Base-by-base conservation (phyloP, 2,329 filamentous ascomycete genomes). In the Ceratocystis destructans region DNA sequence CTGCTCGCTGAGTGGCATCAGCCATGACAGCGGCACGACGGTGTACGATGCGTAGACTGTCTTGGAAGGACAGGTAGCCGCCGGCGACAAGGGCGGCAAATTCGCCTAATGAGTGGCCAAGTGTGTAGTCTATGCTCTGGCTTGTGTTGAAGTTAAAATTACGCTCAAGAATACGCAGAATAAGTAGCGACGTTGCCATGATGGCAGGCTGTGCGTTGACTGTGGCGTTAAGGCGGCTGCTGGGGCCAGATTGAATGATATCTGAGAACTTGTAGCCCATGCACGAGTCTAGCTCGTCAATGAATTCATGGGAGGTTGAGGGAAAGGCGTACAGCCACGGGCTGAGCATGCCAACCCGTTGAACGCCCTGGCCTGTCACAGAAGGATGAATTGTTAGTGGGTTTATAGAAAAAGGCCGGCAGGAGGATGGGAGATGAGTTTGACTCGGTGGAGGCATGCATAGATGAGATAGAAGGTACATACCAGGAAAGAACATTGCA, bases 181-280 rank as follows among this genome's bases (percentile, higher is more conserved):
- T 95, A 68, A 96, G 82, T 73, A 96, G 86, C 33, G 90, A 95
- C 3, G 90, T 94, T 15, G 91, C 90, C 90, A 97, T 96, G 75
- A 96, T 96, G 71, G 93, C 92, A 1, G 93, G 93, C 75, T 97
- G 93, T 3, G 93, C 89, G 73, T 96, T 92, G 70, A 88, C 84
- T 3, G 93, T 96, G 67, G 84, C 83, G 50, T 89, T 95, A 66
- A 97, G 83, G 64, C 81, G 77, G 66, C 84, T 85, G 71, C 88
- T 89, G 1, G 93, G 89, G 0, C 93, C 92, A 33, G 89, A 79
- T 68, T 87, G 85, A 71, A 96, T 96, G 68, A 93, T 81, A 31
- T 81, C 79, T 48, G 89, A 91, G 67, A 97, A 82, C 69, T 86
- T 86, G 72, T 87, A 85, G 71, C 87, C 83, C 71, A 96, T 82